Percentiles rank a stretch among this genome's conserved stretches.
Evolutionary conservation across 139 green algal species (phyloP).

Genomic region (Coelastrella sp.): DNA sequence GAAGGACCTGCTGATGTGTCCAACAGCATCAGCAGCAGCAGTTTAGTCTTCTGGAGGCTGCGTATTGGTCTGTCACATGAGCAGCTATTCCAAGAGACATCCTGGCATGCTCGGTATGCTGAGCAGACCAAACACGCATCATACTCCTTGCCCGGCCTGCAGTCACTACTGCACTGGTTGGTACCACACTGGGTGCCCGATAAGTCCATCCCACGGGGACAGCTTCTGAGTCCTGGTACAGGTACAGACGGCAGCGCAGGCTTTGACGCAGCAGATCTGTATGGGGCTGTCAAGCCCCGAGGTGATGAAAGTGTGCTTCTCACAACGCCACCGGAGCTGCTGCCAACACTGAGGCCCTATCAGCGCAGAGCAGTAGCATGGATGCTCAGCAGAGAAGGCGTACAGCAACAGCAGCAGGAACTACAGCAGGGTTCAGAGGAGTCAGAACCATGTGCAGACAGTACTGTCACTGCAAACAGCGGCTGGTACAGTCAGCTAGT

Average conservation of each 20-base stretch:
- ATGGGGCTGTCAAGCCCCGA: conserved; percentile 71
- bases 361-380: conserved; percentile 83
- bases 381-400: conserved; percentile 81
- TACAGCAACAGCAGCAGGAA: conserved; percentile 21
- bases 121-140: neutral
- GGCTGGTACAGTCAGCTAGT: neutral
- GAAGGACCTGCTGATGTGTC: neutral
- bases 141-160: neutral
- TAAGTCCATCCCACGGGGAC: neutral
- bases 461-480: neutral
- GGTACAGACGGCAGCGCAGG: conserved; percentile 1
- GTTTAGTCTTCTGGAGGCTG: conserved; percentile 30
- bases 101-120: neutral
- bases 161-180: conserved; percentile 10
- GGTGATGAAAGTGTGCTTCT: conserved; percentile 68
- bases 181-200: conserved; percentile 34
- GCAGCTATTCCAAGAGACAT: neutral
- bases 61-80: neutral
- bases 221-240: neutral
- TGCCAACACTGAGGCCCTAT: conserved; percentile 82
- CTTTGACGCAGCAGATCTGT: conserved; percentile 76
- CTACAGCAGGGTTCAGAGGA: neutral
- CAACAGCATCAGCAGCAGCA: neutral
- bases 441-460: neutral
- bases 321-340: conserved; percentile 54